Evolutionary conservation across 1,139 yeast genomes (phyloP), one percentile per base, ranked within the genome.

Genomic region (Torulaspora globosa): DNA sequence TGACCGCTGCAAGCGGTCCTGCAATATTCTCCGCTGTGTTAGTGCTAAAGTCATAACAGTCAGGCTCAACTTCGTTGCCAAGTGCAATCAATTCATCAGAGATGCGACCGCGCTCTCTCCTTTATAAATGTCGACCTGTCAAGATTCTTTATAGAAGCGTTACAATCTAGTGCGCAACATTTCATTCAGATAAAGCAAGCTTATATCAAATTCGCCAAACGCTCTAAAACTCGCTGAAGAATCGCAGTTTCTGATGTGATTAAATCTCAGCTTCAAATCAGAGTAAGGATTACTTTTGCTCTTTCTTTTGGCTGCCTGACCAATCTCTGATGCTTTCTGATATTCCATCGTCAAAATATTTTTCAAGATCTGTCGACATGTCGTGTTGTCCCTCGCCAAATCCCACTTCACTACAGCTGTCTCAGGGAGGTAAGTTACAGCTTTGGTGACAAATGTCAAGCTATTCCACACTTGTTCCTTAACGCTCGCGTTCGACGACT

Each of bases 281-380:
- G 41, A 36, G 30, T 49, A 51, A 7, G 41, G 36, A 12, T 32
- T 24, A 11, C 14, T 31, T 8, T 30, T 36, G 14, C 24, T 27
- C n/a, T 27, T 31, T n/a, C 28, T 39, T 14, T 31, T 23, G 19
- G 27, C 11, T n/a, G 7, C 11, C 19, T 26, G 31, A 9, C 36
- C 36, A 11, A 48, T 44, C 28, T 39, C 33, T 3, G 40, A 37
- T 10, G 45, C 39, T 38, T 57, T 59, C 34, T 59, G 56, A 46
- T 49, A 59, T 37, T 62, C 64, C 30, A 57, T 41, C 1, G 65
- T 54, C 12, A 63, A 39, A 14, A 62, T 24, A 42, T 63, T 63
- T 41, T 61, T 63, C 15, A 62, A 31, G 6, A 63, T 53, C 32
- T 52, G 56, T 15, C 52, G 52, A 34, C 63, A 59, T 12, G 39